phyloP scores from a whole-genome alignment of 257 asterid genomes.

The Nicotiana otophora region DNA sequence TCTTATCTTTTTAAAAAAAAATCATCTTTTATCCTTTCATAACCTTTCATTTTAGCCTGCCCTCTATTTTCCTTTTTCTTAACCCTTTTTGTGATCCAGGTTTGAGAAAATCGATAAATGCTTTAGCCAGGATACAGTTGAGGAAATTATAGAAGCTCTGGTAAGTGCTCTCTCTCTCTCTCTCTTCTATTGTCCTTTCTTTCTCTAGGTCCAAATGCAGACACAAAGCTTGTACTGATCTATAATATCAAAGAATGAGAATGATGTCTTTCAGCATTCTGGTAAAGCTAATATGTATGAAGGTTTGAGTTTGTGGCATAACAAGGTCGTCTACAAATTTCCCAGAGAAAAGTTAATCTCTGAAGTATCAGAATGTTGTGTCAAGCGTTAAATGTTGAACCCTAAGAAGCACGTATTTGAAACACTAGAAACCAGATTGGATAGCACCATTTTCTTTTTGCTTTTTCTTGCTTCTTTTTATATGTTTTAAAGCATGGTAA shows the following conservation, averaged over 20 bases:
- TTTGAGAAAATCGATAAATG: conserved; percentile 61
- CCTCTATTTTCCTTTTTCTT: background rate
- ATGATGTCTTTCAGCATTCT: background rate
- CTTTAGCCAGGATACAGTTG: conserved; percentile 73
- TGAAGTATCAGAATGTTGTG: background rate
- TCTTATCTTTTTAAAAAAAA: too few species aligned
- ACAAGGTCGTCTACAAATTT: background rate
- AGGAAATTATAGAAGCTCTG: conserved; percentile 84
- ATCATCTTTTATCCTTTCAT: background rate
- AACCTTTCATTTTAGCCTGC: background rate
- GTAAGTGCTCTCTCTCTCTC: conserved; percentile 35
- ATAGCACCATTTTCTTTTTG: background rate
- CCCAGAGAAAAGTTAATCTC: background rate
- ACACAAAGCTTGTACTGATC: background rate
- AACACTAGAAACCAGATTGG: background rate
- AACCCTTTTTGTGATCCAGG: conserved; percentile 34
- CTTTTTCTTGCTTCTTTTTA: background rate
- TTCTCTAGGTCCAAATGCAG: background rate
- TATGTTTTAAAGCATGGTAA: background rate
- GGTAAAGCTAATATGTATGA: background rate
- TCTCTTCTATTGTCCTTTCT: background rate
- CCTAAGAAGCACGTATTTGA: background rate
- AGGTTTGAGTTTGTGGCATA: background rate
- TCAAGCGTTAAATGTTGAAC: background rate
- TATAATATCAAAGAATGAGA: background rate